A percentile compares a stretch with the other conserved stretches of the same genome.
Evolutionary conservation across 2,329 filamentous ascomycete species (phyloP).

Genomic region (Colletotrichum abscissum): DNA sequence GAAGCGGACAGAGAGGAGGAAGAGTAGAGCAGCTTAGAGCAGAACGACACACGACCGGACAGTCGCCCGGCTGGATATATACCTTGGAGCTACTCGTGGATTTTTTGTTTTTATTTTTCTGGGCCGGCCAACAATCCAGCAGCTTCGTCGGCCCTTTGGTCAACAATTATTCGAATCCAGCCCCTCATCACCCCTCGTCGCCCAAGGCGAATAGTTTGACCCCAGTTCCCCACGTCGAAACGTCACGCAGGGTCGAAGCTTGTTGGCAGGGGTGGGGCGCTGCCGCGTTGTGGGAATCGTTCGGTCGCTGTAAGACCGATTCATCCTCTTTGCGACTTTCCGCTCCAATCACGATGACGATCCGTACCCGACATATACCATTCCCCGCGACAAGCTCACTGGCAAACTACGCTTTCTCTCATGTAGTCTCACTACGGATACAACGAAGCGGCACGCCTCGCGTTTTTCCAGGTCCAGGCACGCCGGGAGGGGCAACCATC

Average conservation of each 20-base stretch:
- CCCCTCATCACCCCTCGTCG: slow-evolving; percentile 24
- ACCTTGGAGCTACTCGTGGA: slow-evolving; percentile 3
- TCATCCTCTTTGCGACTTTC: slow-evolving; percentile 28
- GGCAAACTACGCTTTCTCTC: neutral
- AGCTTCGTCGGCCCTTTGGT: slow-evolving; percentile 9
- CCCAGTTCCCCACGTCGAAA: slow-evolving; percentile 36
- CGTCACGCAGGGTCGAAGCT: slow-evolving; percentile 38
- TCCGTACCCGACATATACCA: slow-evolving; percentile 27
- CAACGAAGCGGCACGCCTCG: slow-evolving; percentile 10
- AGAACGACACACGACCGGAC: slow-evolving; percentile 1
- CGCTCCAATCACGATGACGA: slow-evolving; percentile 34
- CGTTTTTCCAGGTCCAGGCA: slow-evolving; percentile 26
- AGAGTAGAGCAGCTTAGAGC: neutral
- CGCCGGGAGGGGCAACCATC: slow-evolving; percentile 19
- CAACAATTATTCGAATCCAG: slow-evolving; percentile 15
- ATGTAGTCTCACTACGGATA: neutral
- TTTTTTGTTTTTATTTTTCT: neutral
- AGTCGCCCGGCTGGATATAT: slow-evolving; percentile 24
- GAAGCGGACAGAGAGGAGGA: slow-evolving; percentile 7
- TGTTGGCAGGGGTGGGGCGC: slow-evolving; percentile 33
- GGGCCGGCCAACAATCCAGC: slow-evolving; percentile 6
- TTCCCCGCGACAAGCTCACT: slow-evolving; percentile 19
- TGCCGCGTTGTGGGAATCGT: slow-evolving; percentile 33
- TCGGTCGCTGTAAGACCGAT: slow-evolving; percentile 38
- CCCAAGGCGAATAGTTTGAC: slow-evolving; percentile 29